phyloP scores from a whole-genome alignment of 1,139 yeast genomes.

The Taphrina wiesneri region DNA sequence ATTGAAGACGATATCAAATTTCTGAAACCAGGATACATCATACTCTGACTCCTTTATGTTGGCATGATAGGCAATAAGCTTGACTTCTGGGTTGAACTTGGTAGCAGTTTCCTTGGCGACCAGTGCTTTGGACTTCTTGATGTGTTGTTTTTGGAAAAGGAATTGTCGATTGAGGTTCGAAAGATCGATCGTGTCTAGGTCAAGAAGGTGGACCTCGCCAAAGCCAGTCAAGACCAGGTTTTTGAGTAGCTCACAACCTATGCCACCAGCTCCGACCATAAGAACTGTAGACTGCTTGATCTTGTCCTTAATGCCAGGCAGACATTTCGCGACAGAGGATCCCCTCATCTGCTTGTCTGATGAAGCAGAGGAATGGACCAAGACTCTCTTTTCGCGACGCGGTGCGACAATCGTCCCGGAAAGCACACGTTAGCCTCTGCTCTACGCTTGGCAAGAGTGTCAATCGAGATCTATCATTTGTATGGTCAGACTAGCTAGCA shows the following conservation, averaged over 20 bases:
- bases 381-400: no score
- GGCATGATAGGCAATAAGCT: conserved; percentile 77
- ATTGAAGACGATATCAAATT: conserved; percentile 77
- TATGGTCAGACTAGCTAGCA: no score
- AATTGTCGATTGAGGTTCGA: conserved; percentile 93
- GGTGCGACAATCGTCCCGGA: no score
- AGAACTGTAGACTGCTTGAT: conserved; percentile 51
- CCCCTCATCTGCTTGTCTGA: no score
- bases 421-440: no score
- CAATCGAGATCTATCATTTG: no score
- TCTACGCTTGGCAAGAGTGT: no score
- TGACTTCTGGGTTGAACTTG: conserved; percentile 71
- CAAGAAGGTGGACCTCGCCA: conserved; percentile 88
- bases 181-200: conserved; percentile 88
- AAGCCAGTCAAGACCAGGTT: conserved; percentile 80
- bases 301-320: conserved; percentile 17
- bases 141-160: conserved; percentile 79
- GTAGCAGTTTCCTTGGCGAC: conserved; percentile 77
- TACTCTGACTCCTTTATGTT: conserved; percentile 74
- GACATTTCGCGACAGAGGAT: conserved; percentile 2
- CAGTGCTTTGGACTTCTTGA: conserved; percentile 77
- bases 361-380: no score
- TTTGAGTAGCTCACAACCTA: conserved; percentile 92
- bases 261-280: conserved; percentile 98
- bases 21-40: conserved; percentile 76